phyloP scores from a whole-genome alignment of 345 rosid species.

The Syzygium aqueum region DNA sequence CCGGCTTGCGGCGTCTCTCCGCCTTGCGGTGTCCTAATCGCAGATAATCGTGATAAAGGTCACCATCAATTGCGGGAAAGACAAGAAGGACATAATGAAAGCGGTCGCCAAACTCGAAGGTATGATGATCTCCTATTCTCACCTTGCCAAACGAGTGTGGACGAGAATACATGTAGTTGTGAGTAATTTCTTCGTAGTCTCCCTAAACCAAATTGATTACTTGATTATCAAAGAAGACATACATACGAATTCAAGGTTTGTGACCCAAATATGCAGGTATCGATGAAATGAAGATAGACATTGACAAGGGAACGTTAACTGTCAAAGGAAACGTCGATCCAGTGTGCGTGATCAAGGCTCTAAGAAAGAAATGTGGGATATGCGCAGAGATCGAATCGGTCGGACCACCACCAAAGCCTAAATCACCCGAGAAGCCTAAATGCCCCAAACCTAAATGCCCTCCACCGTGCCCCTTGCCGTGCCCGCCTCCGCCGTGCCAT shows the following conservation, averaged over 20 bases:
- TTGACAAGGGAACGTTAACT: background rate
- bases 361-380: slow-evolving; percentile 1
- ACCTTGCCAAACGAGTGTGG: background rate
- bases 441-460: background rate
- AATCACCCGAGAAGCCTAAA: background rate
- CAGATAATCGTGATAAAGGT: slow-evolving; percentile 2
- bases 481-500: background rate
- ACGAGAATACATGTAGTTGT: background rate
- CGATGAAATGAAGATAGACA: background rate
- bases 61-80: background rate
- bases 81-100: background rate
- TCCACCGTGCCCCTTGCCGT: background rate
- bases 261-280: background rate
- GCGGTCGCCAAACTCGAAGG: background rate
- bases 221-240: background rate
- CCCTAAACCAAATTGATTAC: background rate
- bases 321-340: slow-evolving; percentile 2
- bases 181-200: background rate
- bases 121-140: background rate
- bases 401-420: slow-evolving; percentile 2
- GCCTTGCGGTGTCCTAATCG: background rate
- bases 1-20: background rate
- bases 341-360: background rate
- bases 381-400: background rate
- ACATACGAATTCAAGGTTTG: background rate